Evolutionary conservation across 164 flowering plant genomes (phyloP), one percentile per base, ranked within the genome.

Genomic region (Tetrastigma voinierianum): DNA sequence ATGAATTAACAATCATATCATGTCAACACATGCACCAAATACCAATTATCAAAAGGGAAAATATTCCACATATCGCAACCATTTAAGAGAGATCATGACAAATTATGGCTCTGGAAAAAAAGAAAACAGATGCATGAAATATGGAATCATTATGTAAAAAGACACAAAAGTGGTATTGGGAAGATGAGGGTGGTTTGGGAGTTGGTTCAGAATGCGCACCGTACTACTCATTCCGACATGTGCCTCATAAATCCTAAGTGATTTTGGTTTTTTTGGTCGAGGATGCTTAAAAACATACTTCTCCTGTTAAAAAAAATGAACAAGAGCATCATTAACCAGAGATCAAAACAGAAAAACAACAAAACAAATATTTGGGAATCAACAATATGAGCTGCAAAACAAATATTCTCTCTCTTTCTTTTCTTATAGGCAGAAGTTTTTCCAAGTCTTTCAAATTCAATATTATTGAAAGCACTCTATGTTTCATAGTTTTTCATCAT

Each of bases 171-270:
- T 32, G 40, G 40, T 32, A 32, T 32, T 32, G 40, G 40, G 40
- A 32, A 32, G 40, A 32, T 7, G n/a, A n/a, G 6, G 40, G 40
- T 32, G 40, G 40, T 32, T 68, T 62, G 57, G 48, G 71, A 56
- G 52, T 72, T 63, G 40, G 59, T 32, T 32, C 6, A 17, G 53
- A 43, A 67, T 54, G 32, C 84, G 54, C 67, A 96, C 99, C 87
- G 80, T 82, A 73, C 98, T 93, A 81, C 99, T 93, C 99, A 96
- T 96, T 75, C 99, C 99, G 64, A 96, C 96, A 84, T 93, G 99
- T 67, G 96, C 67, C 77, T 96, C 99, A 56, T 96, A 96, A 48
- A 96, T 91, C 67, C 99, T 77, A 23, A 96, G 88, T 68, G 99
- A 90, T 72, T 84, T 81, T 25, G 99, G 99, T 70, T 63, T 85